A percentile compares a stretch with the other conserved stretches of the same genome.
These are phyloP conservation scores for Rusavskia elegans DNA, from an alignment of 495 filamentous ascomycete species.

Conservation along the genomic window DNA sequence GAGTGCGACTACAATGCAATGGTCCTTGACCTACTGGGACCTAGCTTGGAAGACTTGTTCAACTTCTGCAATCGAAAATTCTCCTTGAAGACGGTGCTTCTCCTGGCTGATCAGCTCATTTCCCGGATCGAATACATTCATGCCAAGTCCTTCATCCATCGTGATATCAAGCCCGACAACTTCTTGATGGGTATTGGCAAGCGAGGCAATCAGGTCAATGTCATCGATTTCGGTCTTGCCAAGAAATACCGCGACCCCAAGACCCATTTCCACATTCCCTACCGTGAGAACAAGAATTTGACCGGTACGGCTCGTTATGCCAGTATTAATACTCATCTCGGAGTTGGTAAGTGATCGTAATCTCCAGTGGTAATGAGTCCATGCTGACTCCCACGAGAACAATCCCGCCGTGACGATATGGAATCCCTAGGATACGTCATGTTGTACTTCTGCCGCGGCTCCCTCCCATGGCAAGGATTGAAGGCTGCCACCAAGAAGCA, in stretches of 20 bases:
- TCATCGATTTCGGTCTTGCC: conserved; percentile 97
- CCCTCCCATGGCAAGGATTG: conserved; percentile 96
- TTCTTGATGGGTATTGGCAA: conserved; percentile 99
- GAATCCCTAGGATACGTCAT: conserved; percentile 98
- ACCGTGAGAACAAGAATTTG: conserved; percentile 99
- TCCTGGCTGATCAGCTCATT: conserved; percentile 96
- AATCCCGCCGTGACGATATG: conserved; percentile 99
- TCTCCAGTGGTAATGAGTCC: background rate
- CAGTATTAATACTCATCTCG: conserved; percentile 97
- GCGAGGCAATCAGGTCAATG: conserved; percentile 99
- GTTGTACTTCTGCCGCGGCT: conserved; percentile 99
- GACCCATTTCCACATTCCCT: conserved; percentile 99
- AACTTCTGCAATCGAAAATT: conserved; percentile 99
- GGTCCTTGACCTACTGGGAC: conserved; percentile 96
- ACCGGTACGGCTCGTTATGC: conserved; percentile 98
- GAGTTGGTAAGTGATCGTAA: conserved; percentile 51
- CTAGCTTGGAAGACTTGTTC: conserved; percentile 98
- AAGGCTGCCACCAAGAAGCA: conserved; percentile 99
- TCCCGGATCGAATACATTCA: conserved; percentile 99
- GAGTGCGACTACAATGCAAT: conserved; percentile 99
- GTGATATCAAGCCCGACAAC: conserved; percentile 99
- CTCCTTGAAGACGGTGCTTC: conserved; percentile 96
- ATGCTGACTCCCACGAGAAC: conserved; percentile 43
- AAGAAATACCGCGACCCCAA: conserved; percentile 99
- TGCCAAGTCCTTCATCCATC: conserved; percentile 99